phyloP scores from a whole-genome alignment of 2,329 filamentous ascomycete genomes.

The Dothideomycetes sp. region DNA sequence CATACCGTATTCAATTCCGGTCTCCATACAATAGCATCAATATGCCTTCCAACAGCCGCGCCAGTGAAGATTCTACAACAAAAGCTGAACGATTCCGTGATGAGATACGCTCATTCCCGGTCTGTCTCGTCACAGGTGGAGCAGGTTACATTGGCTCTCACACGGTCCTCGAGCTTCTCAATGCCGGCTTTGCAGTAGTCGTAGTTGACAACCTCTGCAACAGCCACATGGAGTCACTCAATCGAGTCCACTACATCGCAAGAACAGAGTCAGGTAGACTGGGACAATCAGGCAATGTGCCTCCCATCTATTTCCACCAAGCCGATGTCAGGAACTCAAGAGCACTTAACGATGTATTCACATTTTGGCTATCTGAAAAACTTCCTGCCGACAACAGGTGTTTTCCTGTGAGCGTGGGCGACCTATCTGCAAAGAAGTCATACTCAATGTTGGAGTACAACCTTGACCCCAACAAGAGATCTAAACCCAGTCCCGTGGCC shows the following conservation, averaged over 20 bases:
- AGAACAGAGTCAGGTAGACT: constrained; percentile 28
- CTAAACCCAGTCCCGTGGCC: constrained; percentile 14
- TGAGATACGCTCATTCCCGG: constrained; percentile 7
- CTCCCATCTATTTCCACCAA: constrained; percentile 39
- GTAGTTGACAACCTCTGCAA: constrained; percentile 40
- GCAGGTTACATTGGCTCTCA: constrained; percentile 41
- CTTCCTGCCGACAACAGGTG: constrained; percentile 3
- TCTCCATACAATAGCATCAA: neutral
- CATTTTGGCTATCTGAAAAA: constrained; percentile 4
- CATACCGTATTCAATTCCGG: too few species aligned
- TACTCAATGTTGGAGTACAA: constrained; percentile 10
- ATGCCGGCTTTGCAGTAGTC: constrained; percentile 46
- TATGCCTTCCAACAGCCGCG: neutral
- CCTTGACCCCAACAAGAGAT: constrained; percentile 1
- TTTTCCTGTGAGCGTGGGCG: constrained; percentile 29
- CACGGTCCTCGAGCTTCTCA: constrained; percentile 45
- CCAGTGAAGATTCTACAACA: neutral
- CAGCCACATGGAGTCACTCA: constrained; percentile 23
- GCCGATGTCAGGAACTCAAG: constrained; percentile 38
- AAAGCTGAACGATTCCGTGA: constrained; percentile 7
- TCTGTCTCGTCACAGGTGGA: constrained; percentile 11
- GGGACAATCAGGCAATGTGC: constrained; percentile 28
- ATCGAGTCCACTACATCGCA: constrained; percentile 31
- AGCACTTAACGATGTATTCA: constrained; percentile 34
- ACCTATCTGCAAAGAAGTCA: constrained; percentile 6